A percentile compares a stretch with the other conserved stretches of the same genome.
phyloP scores from a whole-genome alignment of 352 stramenopile species.

The Globisporangium canariense region DNA sequence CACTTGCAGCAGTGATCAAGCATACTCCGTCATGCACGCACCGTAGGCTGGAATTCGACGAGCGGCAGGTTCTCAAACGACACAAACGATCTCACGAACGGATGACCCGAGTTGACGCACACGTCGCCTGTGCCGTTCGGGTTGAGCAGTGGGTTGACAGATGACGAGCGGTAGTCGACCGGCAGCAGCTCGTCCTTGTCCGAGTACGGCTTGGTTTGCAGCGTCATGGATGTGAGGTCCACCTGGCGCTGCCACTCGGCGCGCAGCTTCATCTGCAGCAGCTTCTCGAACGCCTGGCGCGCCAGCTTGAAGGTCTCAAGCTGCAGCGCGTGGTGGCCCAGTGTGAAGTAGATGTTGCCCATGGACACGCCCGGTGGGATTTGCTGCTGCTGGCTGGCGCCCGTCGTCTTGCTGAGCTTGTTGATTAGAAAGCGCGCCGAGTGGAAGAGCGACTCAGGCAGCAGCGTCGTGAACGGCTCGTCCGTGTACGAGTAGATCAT shows the following conservation, averaged over 20 bases:
- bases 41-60: conserved; percentile 90
- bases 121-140: conserved; percentile 84
- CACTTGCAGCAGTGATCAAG: too few species aligned
- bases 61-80: conserved; percentile 95
- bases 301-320: conserved; percentile 93
- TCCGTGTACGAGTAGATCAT: conserved; percentile 92
- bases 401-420: conserved; percentile 44
- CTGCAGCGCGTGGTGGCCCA: conserved; percentile 89
- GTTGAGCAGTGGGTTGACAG: conserved; percentile 91
- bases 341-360: conserved; percentile 91
- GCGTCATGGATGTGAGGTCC: conserved; percentile 90
- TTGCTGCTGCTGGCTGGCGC: conserved; percentile 13
- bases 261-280: conserved; percentile 88
- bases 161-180: conserved; percentile 94
- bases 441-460: conserved; percentile 92
- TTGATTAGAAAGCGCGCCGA: conserved; percentile 93
- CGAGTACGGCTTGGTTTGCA: conserved; percentile 91
- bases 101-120: conserved; percentile 92
- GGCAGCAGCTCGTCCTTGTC: conserved; percentile 93
- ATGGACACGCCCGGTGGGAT: conserved; percentile 85
- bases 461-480: conserved; percentile 92
- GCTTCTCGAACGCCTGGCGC: conserved; percentile 90
- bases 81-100: conserved; percentile 93
- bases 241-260: conserved; percentile 82
- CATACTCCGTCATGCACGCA: conserved; percentile 18